Evolutionary conservation across 805 yeast genomes (phyloP), one percentile per base, ranked within the genome.

Genomic region (Saccharomyces eubayanus): DNA sequence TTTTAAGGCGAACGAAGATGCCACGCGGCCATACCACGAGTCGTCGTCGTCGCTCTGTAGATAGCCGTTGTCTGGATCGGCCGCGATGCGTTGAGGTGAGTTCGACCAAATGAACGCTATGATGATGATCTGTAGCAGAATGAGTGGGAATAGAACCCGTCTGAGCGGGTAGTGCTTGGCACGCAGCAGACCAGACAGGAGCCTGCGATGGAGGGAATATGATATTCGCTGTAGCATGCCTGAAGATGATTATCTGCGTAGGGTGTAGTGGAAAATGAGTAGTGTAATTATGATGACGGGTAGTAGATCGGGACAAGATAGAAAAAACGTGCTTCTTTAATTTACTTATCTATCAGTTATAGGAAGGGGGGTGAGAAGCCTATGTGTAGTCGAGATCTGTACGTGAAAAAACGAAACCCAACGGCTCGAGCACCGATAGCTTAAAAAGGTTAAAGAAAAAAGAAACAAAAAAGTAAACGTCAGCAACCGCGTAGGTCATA

Each of bases 121-220:
- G 36, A 51, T 24, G n/a, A 51, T 36, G 28, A 51, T 21, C 43
- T 51, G 53, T 30, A 51, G 28, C 10, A 51, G 41, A 5, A 51
- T 28, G 10, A 40, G 20, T 10, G 50, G 31, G 12, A 47, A n/a
- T 12, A 51, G 30, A n/a, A 47, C 24, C n/a, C 48, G 49, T 47
- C 50, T 51, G 12, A 51, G 20, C 9, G 43, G 29, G 48, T 28
- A 28, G 48, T 21, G 48, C 14, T 16, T 43, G 14, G 20, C 29
- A 30, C 40, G 48, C 30, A 28, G 48, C 28, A 28, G 28, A 9
- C 30, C 16, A 21, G 48, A 27, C 8, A 46, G 21, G 28, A 28
- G 20, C 10, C 30, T 16, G 11, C 48, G 14, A 12, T 46, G 48
- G 16, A 46, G 48, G 9, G 14, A 6, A 6, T 21, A 36, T n/a